Percentiles rank a stretch among this genome's conserved stretches.
phyloP scores from a whole-genome alignment of 768 basidiomycete species.

The Mrakia frigida region DNA sequence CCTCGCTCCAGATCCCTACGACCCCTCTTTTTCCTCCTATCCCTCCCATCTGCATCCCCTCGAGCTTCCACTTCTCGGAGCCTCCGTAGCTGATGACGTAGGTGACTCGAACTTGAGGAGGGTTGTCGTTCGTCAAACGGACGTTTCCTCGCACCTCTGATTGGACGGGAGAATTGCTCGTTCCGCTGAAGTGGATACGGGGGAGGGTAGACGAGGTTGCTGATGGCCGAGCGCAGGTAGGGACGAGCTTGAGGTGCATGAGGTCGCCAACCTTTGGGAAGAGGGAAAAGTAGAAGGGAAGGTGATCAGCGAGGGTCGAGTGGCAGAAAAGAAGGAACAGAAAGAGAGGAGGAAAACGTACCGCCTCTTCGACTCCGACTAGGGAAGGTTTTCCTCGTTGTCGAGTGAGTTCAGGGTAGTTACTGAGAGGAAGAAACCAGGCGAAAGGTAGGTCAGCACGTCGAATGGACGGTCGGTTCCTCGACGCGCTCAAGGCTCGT shows the following conservation, averaged over 20 bases:
- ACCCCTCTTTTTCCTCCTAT: constrained; percentile 39
- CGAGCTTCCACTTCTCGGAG: constrained; percentile 42
- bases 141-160: constrained; percentile 36
- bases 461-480: not conserved
- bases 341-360: constrained; percentile 28
- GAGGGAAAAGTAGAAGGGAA: constrained; percentile 36
- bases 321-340: not conserved
- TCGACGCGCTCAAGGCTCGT: constrained; percentile 30
- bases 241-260: not conserved
- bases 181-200: constrained; percentile 26
- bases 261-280: constrained; percentile 38
- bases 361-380: not conserved
- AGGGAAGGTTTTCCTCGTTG: not conserved
- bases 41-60: constrained; percentile 42
- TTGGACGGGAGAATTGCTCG: not conserved
- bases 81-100: constrained; percentile 41
- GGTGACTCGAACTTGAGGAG: constrained; percentile 42
- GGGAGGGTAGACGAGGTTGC: constrained; percentile 30
- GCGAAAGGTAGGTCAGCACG: not conserved
- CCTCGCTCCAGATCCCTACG: constrained; percentile 29
- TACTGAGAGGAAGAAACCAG: not conserved
- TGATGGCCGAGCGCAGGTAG: not conserved
- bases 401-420: constrained; percentile 31
- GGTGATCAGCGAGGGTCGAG: not conserved
- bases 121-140: constrained; percentile 38